A percentile compares a stretch with the other conserved stretches of the same genome.
phyloP scores from a whole-genome alignment of 176 grass and related monocot species.

The Triticum dicoccoides region DNA sequence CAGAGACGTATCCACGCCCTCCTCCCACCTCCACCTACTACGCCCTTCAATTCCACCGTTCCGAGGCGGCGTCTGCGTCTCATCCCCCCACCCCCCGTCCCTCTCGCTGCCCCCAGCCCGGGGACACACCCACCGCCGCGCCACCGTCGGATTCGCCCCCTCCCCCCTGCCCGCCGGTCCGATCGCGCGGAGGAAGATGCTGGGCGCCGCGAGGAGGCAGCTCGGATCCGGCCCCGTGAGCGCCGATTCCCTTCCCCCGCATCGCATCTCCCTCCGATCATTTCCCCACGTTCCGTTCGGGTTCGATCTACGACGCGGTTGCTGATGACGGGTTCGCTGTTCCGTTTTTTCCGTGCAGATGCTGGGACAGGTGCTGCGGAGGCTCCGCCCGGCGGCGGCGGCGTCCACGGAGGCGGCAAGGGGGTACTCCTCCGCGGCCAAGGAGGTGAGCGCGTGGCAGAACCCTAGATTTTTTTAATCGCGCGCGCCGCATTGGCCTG shows the following conservation, averaged over 20 bases:
- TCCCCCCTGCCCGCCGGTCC: neutral
- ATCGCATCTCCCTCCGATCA: neutral
- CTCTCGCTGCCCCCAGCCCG: neutral
- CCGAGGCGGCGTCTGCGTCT: conserved; percentile 29
- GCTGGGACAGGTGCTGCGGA: conserved; percentile 56
- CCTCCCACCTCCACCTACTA: conserved; percentile 12
- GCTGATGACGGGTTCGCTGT: neutral
- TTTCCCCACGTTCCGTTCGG: neutral
- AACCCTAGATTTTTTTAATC: neutral
- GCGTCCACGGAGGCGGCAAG: conserved; percentile 41
- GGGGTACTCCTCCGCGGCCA: conserved; percentile 53
- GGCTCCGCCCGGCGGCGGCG: conserved; percentile 55
- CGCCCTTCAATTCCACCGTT: neutral
- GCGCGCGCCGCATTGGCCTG: neutral
- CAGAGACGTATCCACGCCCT: conserved; percentile 30
- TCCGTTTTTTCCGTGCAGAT: conserved; percentile 43
- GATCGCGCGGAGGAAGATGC: conserved; percentile 52
- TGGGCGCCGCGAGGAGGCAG: conserved; percentile 72
- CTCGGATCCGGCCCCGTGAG: conserved; percentile 75
- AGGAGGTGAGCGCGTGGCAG: conserved; percentile 53
- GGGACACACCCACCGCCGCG: neutral
- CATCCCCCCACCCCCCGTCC: neutral
- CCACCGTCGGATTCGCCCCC: neutral
- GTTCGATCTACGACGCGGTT: neutral
- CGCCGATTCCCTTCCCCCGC: neutral